Base-by-base conservation (phyloP, 2,329 filamentous ascomycete genomes). In the Biscogniauxia sp. region DNA sequence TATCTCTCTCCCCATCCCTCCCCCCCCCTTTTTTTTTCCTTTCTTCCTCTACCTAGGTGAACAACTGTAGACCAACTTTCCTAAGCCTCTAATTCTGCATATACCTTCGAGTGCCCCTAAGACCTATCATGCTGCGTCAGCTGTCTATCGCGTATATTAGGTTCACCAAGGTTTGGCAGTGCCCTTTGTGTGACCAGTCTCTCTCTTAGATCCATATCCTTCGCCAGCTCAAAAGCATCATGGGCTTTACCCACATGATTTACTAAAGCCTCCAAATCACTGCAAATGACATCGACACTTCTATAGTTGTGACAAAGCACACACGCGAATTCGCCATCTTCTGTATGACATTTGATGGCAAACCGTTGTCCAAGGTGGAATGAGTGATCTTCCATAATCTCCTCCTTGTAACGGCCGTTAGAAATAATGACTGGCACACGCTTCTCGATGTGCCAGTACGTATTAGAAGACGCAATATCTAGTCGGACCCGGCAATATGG, bases 291-390 rank as follows among this genome's bases (percentile, higher is more conserved):
- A 49, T 74, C 72, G 20, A 65, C 59, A 17, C 71, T 68, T 15
- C 70, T 61, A 26, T 70, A 54, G 19, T 62, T 60, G 20, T 64
- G 67, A 57, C 74, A 77, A 20, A 76, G 61, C 41, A 68, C 73
- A 56, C 75, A 77, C 2, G 74, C 72, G 52, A 65, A 77, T 52
- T 72, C 71, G 11, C 64, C 63, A 17, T 68, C 66, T 19, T 69
- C 65, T 3, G 72, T 73, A 59, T 77, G 76, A 55, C 75, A 77
- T 62, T 77, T 77, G 56, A 74, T 68, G 9, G 76, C 60, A 56
- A 77, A 77, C 20, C 74, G 70, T 57, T 73, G 70, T 15, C 69
- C 74, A 11, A 76, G 57, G 32, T 71, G 62, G 61, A 73, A 75
- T 20, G 67, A 65, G 55, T 69, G 65, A 41, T 71, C 68, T 57